Percentiles rank a stretch among this genome's conserved stretches.
These are phyloP conservation scores for Oehlia diaphana DNA, from an alignment of 192 early-diverging fungal genomes.

Conservation along the genomic window DNA sequence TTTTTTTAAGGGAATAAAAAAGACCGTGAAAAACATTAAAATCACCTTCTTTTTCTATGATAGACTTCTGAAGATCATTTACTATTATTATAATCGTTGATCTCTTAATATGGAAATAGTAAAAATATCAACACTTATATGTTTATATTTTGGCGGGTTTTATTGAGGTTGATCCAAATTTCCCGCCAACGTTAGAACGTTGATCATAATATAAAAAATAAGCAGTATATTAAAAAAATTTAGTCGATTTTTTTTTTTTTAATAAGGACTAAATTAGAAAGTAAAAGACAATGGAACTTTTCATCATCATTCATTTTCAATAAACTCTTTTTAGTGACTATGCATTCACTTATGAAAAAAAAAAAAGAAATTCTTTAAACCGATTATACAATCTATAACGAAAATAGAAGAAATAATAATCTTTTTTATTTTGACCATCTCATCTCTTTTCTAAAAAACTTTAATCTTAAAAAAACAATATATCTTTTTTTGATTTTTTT, in stretches of 20 bases:
- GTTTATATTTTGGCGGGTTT: too few relatives aligned
- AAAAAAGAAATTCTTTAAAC: neutral
- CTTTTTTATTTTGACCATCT: neutral
- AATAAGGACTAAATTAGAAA: neutral
- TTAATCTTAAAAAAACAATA: neutral
- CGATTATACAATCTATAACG: neutral
- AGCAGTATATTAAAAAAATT: neutral
- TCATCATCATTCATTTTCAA: neutral
- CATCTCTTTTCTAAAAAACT: neutral
- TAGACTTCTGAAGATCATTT: too few relatives aligned
- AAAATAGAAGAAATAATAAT: neutral
- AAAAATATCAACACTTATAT: too few relatives aligned
- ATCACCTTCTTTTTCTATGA: too few relatives aligned
- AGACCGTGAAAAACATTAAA: too few relatives aligned
- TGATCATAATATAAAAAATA: neutral
- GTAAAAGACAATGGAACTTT: neutral
- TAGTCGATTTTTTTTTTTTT: neutral
- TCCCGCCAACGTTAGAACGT: neutral
- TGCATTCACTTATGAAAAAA: neutral
- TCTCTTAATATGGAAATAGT: too few relatives aligned
- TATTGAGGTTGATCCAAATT: neutral
- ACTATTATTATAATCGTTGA: too few relatives aligned
- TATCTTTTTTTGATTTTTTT: neutral
- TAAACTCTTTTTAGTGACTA: neutral
- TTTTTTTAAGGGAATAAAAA: too few relatives aligned